Conservation (phyloP, 1,284 basidiomycete genomes). For the Cryptococcus sp. region DNA sequence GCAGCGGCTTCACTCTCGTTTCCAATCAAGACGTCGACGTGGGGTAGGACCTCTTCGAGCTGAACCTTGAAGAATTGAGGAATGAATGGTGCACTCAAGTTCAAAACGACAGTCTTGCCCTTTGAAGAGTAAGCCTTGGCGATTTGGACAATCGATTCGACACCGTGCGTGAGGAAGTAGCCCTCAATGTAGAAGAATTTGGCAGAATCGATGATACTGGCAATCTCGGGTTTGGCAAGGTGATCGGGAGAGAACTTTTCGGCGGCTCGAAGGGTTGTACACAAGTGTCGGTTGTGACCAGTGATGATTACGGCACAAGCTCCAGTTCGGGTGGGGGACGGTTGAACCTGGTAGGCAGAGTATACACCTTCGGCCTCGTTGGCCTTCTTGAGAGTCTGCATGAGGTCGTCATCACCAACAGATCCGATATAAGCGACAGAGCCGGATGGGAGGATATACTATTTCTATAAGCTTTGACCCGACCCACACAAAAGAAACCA, state of each 20-base stretch:
- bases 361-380: constrained; percentile 90
- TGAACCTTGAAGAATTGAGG: constrained; percentile 86
- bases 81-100: constrained; percentile 97
- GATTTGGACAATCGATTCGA: constrained; percentile 67
- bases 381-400: constrained; percentile 82
- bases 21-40: constrained; percentile 81
- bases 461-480: constrained; percentile 7
- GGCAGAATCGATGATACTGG: constrained; percentile 71
- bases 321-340: constrained; percentile 78
- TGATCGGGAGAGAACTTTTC: constrained; percentile 82
- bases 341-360: constrained; percentile 81
- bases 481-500: constrained; percentile 25
- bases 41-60: constrained; percentile 71
- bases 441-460: constrained; percentile 84
- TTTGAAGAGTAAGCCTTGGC: constrained; percentile 73
- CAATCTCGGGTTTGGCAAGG: constrained; percentile 70
- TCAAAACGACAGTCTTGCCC: constrained; percentile 82
- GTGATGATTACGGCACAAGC: constrained; percentile 96
- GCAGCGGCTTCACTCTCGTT: constrained; percentile 93
- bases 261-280: constrained; percentile 84
- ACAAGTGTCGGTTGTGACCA: constrained; percentile 86
- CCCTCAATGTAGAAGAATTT: constrained; percentile 93
- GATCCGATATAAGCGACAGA: constrained; percentile 94
- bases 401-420: constrained; percentile 88
- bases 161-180: constrained; percentile 94